Evolutionary conservation across 495 filamentous ascomycete genomes (phyloP), one percentile per base, ranked within the genome.

Genomic region (Xylaria castorea): DNA sequence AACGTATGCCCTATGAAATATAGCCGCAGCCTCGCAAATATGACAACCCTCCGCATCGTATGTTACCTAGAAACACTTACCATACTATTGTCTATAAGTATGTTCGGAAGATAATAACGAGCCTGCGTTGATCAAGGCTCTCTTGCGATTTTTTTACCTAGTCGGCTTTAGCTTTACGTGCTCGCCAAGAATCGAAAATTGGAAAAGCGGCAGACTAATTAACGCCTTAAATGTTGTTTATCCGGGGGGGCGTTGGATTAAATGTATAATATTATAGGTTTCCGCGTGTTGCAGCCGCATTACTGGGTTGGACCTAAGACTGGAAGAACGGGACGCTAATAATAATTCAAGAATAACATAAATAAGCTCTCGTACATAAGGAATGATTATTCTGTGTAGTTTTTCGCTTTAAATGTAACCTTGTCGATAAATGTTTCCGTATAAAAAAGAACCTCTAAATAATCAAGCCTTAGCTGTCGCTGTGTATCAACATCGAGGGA

Each of bases 161-260:
- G 18, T 64, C 38, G 61, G 36, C 61, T 64, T 64, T 11, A 44
- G 61, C 61, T 64, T 64, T n/a, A 64, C 61, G 38, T 64, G 61
- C 61, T 64, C 61, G 38, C 61, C 61, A 64, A 46, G 38, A 64
- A 64, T 64, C 61, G 61, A 64, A 64, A 64, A 64, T 38, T 64
- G 61, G 61, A 64, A 64, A 64, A 38, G 61, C 2, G 38, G 61
- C 38, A 64, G 27, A 64, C 11, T 64, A 5, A 64, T 64, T 27
- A 20, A 64, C 46, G 61, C 38, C 61, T 64, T n/a, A 14, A 38
- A 64, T 64, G 38, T 64, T 64, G 61, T 64, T 46, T 46, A 64
- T 64, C 61, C 61, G n/a, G n/a, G 61, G 61, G 20, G 61, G 61
- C 61, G 61, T 64, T 38, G 61, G 61, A 25, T 64, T 20, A 38